phyloP scores from a whole-genome alignment of 192 early-diverging fungal genomes.

The Phycomyces nitens region DNA sequence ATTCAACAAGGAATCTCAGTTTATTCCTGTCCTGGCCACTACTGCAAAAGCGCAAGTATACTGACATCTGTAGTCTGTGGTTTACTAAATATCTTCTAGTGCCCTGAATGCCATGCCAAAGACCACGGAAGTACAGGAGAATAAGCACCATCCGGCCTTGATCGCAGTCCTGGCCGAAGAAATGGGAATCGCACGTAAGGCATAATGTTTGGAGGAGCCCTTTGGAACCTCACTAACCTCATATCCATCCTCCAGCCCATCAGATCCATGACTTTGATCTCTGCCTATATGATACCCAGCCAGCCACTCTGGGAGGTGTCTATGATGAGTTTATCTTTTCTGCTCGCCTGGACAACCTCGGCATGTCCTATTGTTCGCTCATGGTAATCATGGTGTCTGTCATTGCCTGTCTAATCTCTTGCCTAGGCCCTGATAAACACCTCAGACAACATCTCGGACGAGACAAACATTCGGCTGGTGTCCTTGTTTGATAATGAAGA shows the following conservation, averaged over 20 bases:
- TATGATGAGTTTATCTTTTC: conserved; percentile 93
- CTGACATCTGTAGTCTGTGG: background rate
- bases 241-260: conserved; percentile 36
- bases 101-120: conserved; percentile 28
- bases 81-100: conserved; percentile 5
- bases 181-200: conserved; percentile 55
- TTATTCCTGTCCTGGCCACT: conserved; percentile 84
- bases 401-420: background rate
- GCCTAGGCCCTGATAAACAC: conserved; percentile 45
- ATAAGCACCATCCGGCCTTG: conserved; percentile 80
- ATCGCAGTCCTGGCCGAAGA: conserved; percentile 75
- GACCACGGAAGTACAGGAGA: conserved; percentile 7
- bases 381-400: conserved; percentile 35
- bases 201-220: background rate
- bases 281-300: conserved; percentile 94
- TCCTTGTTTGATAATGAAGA: conserved; percentile 99
- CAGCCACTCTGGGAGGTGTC: conserved; percentile 83
- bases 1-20: conserved; percentile 93
- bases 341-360: conserved; percentile 90
- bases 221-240: background rate
- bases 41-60: conserved; percentile 51
- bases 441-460: conserved; percentile 50
- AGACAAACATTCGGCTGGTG: conserved; percentile 78
- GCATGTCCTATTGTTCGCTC: conserved; percentile 89
- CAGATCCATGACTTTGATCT: conserved; percentile 96